Evolutionary conservation across 2,329 filamentous ascomycete genomes (phyloP), one percentile per base, ranked within the genome.

Genomic region (Biscogniauxia marginata): DNA sequence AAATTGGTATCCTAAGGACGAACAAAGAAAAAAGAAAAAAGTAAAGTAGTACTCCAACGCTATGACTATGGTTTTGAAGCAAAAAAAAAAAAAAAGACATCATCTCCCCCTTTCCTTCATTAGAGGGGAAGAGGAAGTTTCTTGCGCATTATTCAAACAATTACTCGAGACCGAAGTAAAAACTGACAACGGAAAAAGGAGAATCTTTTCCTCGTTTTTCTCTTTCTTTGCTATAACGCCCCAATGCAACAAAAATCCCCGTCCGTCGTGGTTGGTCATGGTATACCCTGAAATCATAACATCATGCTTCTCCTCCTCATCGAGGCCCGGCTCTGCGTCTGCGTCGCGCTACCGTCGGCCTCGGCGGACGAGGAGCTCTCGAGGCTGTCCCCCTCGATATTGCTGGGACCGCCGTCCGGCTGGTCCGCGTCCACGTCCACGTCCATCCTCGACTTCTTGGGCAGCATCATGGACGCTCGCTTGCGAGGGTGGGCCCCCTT

Each of bases 291-390:
- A 19, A 30, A 47, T 13, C 25, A 84, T 70, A 84, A 69, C 81
- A 85, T 84, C 80, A 84, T 85, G 67, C 81, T 85, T 64, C 81
- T 75, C 61, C 83, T 74, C 65, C 82, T 74, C 56, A 76, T 75
- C 30, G 66, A 74, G 54, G 65, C 53, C 24, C 69, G 67, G 51
- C 74, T 73, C 34, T 65, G 63, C 11, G 60, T 56, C 3, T 62
- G 58, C 19, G 62, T 45, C 2, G 58, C 47, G 16, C 53, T 64
- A 4, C 60, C 69, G 22, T 67, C 65, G 8, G 58, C 61, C 20
- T 68, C 70, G 7, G 51, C 66, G 1, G 70, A 65, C 2, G 63
- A 68, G 7, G 60, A 52, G 54, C 65, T 67, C 49, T 55, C 59
- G 30, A 67, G 59, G 50, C 71, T 74, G 46, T 73, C 71, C 18